phyloP scores from a whole-genome alignment of 768 basidiomycete genomes.

The Tricholoma furcatifolium region DNA sequence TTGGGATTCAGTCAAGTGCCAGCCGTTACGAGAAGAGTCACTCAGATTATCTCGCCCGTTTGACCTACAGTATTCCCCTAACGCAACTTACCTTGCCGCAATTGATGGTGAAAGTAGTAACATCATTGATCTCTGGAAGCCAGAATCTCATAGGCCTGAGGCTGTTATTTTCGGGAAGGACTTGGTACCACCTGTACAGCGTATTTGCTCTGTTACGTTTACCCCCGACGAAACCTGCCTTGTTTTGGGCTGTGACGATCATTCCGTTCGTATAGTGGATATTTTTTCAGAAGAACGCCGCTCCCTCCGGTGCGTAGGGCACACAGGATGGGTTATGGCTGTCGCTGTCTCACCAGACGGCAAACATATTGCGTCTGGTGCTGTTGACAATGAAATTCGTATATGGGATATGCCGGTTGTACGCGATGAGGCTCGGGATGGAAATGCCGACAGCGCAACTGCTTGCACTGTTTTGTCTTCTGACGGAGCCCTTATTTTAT shows the following conservation, averaged over 20 bases:
- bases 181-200: neutral
- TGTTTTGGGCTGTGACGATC: constrained; percentile 1
- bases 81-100: neutral
- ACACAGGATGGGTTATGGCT: constrained; percentile 9
- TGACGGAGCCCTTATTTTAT: neutral
- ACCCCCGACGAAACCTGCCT: neutral
- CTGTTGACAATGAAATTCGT: constrained; percentile 22
- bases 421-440: neutral
- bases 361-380: constrained; percentile 20
- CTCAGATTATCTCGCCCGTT: neutral
- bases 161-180: neutral
- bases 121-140: neutral
- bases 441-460: neutral
- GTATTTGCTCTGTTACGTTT: neutral
- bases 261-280: neutral
- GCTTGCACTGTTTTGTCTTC: neutral
- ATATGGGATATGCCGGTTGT: constrained; percentile 23
- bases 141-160: neutral
- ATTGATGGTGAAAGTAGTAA: neutral
- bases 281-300: neutral
- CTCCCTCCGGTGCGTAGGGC: constrained; percentile 6
- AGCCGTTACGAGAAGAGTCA: neutral
- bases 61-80: neutral
- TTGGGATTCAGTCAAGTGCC: neutral
- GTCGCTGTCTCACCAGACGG: constrained; percentile 23